A percentile compares a stretch with the other conserved stretches of the same genome.
Evolutionary conservation across 148 eudicot genomes (phyloP).

Genomic region (Polygonum aviculare): DNA sequence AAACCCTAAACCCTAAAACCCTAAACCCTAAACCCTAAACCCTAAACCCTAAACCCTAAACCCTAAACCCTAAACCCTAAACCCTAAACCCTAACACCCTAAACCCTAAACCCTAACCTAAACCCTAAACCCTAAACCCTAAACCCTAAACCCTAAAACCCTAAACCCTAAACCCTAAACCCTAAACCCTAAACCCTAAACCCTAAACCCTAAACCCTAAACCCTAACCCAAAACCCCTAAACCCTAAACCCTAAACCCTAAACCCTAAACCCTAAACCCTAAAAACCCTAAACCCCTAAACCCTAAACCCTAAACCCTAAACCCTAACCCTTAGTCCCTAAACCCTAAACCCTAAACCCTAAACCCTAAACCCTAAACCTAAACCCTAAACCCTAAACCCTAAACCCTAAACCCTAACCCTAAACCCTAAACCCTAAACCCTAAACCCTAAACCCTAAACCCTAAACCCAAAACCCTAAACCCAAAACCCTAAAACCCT

Average conservation of each 20-base stretch:
- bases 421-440: too few species aligned
- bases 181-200: neutral
- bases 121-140: neutral
- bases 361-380: constrained; percentile 20
- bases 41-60: constrained; percentile 6
- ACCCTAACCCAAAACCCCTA: neutral
- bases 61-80: constrained; percentile 7
- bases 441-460: constrained; percentile 20
- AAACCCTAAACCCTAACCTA: neutral
- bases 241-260: neutral
- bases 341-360: constrained; percentile 21
- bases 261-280: too few species aligned
- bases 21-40: constrained; percentile 15
- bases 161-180: neutral
- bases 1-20: constrained; percentile 13
- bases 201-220: neutral
- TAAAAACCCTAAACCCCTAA: neutral
- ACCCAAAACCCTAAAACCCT: constrained; percentile 15
- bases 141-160: neutral
- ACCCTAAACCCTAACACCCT: neutral
- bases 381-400: constrained; percentile 15
- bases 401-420: constrained; percentile 17
- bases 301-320: neutral
- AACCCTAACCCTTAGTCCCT: constrained; percentile 11
- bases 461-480: constrained; percentile 22